Evolutionary conservation across 1,284 basidiomycete species (phyloP).

Genomic region (Lentinus polychrous): DNA sequence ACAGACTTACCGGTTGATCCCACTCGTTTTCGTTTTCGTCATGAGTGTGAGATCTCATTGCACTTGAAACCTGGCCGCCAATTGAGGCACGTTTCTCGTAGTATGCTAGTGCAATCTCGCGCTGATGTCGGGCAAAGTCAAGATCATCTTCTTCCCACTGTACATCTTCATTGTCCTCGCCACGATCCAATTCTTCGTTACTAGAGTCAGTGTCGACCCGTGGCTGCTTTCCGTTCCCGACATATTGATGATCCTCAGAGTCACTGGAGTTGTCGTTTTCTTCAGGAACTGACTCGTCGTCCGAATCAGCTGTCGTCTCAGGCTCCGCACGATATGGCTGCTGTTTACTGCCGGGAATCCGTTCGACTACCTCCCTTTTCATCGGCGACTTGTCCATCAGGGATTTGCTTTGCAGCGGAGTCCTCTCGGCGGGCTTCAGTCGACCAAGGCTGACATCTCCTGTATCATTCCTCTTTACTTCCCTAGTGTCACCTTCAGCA

Average conservation of each 20-base stretch:
- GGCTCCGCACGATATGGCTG: conserved; percentile 4
- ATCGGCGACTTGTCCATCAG: conserved; percentile 42
- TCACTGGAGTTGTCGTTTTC: conserved; percentile 12
- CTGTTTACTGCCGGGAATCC: conserved; percentile 31
- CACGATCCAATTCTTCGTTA: conserved; percentile 11
- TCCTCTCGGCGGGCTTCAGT: conserved; percentile 33
- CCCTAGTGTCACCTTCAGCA: conserved; percentile 19
- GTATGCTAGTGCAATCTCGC: conserved; percentile 69
- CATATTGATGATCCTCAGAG: conserved; percentile 16
- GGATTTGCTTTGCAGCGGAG: conserved; percentile 32
- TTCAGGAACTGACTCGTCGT: conserved; percentile 39
- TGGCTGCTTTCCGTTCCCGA: neutral
- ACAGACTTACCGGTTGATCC: conserved; percentile 37
- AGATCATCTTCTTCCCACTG: conserved; percentile 47
- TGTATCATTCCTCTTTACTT: conserved; percentile 31
- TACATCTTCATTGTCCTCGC: conserved; percentile 21
- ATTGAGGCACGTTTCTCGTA: conserved; percentile 52
- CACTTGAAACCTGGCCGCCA: conserved; percentile 42
- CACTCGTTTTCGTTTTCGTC: conserved; percentile 32
- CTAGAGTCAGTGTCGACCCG: conserved; percentile 10
- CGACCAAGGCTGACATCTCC: conserved; percentile 49
- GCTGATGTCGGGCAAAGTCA: conserved; percentile 57
- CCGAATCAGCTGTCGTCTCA: conserved; percentile 31
- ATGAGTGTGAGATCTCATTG: conserved; percentile 42
- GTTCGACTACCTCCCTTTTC: conserved; percentile 64